These are phyloP conservation scores for Paraphaeosphaeria minitans DNA, from an alignment of 2,329 filamentous ascomycete genomes.

Conservation along the genomic window DNA sequence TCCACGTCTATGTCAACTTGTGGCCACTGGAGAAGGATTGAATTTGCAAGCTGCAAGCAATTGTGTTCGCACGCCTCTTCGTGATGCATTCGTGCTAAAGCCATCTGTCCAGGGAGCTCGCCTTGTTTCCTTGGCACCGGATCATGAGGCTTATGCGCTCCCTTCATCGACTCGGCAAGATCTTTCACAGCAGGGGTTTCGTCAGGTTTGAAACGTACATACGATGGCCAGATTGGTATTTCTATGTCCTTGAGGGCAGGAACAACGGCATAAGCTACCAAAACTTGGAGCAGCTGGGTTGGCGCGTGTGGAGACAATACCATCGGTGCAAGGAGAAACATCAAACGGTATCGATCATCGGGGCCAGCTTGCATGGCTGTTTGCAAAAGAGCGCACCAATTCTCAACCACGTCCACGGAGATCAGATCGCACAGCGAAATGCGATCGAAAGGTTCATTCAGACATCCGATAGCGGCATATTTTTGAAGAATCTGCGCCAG, in stretches of 20 bases:
- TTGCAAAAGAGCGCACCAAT: conserved; percentile 54
- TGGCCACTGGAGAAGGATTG: conserved; percentile 49
- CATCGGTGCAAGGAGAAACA: conserved; percentile 55
- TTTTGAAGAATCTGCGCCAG: conserved; percentile 33
- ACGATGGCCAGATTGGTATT: conserved; percentile 42
- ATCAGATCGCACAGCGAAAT: conserved; percentile 48
- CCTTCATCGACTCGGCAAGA: conserved; percentile 38
- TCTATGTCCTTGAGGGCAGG: conserved; percentile 46
- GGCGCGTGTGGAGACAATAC: conserved; percentile 48
- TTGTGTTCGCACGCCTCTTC: conserved; percentile 30
- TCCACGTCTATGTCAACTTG: conserved; percentile 40
- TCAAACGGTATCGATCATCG: conserved; percentile 45
- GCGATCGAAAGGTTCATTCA: conserved; percentile 36
- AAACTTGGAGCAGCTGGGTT: conserved; percentile 49
- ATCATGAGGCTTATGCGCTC: conserved; percentile 20
- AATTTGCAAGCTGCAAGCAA: conserved; percentile 47
- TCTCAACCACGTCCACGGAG: conserved; percentile 39
- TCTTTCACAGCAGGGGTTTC: conserved; percentile 41
- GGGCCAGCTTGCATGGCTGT: conserved; percentile 36
- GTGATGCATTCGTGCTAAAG: conserved; percentile 31
- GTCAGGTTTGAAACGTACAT: conserved; percentile 43
- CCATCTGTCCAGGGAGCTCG: conserved; percentile 33
- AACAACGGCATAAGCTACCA: conserved; percentile 54
- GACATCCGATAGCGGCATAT: conserved; percentile 49
- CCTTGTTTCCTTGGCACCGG: not conserved